Conservation (phyloP, 176 grass and related monocot species). For the Olyra latifolia region DNA sequence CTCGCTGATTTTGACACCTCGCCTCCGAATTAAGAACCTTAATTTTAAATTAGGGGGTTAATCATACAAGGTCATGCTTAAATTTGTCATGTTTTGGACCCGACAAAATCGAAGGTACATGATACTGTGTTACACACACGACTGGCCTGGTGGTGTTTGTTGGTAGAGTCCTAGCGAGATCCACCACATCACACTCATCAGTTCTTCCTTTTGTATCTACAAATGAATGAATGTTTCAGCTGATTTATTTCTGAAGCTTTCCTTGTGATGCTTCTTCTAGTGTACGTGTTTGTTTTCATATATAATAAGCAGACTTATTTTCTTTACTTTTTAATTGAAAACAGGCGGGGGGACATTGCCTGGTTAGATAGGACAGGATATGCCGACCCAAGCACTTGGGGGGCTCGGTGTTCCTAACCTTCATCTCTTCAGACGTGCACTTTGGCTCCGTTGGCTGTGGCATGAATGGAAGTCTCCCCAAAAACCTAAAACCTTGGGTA, state of each 20-base stretch:
- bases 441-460: no score
- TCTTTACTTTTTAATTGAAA: no score
- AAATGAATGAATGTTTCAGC: background rate
- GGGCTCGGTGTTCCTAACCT: no score
- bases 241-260: background rate
- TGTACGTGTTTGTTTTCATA: background rate
- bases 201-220: background rate
- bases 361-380: no score
- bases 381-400: no score
- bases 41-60: background rate
- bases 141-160: constrained; percentile 27
- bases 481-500: no score
- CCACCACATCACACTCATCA: constrained; percentile 7
- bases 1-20: background rate
- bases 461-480: no score
- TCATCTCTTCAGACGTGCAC: no score
- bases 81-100: constrained; percentile 22
- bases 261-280: background rate
- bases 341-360: no score
- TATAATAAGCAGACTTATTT: no score
- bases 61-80: constrained; percentile 22
- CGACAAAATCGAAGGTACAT: background rate
- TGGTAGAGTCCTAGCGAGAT: constrained; percentile 9
- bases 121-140: constrained; percentile 8
- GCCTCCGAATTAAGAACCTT: background rate